phyloP scores from a whole-genome alignment of 208 protist genomes.

The Acanthamoeba castellanii region DNA sequence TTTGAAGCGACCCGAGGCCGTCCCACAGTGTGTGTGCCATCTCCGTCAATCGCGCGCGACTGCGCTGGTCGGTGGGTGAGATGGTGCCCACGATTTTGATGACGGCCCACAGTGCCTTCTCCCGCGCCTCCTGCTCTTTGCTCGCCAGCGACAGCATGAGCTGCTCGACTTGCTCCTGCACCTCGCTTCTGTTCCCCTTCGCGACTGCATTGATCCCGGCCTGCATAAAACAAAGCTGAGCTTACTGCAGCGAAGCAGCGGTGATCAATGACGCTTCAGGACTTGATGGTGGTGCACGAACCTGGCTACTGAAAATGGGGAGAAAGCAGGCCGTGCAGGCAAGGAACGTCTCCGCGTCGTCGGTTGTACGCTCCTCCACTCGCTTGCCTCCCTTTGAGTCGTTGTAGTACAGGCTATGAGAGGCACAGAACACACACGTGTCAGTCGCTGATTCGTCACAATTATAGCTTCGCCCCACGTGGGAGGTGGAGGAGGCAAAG shows the following conservation, averaged over 20 bases:
- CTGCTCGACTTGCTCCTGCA: constrained; percentile 64
- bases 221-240: not conserved
- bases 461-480: not conserved
- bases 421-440: not conserved
- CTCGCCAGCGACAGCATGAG: constrained; percentile 58
- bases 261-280: not conserved
- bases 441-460: not conserved
- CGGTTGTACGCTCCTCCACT: not conserved
- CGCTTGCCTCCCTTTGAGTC: not conserved
- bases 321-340: constrained; percentile 30
- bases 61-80: not conserved
- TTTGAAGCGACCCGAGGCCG: constrained; percentile 49
- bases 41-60: not conserved
- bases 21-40: constrained; percentile 61
- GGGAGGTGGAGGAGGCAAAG: not conserved
- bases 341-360: constrained; percentile 1
- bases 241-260: not conserved
- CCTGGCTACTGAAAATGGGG: constrained; percentile 41
- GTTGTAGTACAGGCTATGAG: constrained; percentile 7
- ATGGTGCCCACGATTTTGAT: not conserved
- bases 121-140: constrained; percentile 8
- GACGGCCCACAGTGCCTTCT: constrained; percentile 9
- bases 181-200: constrained; percentile 9
- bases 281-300: not conserved
- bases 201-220: not conserved